phyloP scores from a whole-genome alignment of 108 stramenopile genomes.

The Phaeodactylum tricornutum region DNA sequence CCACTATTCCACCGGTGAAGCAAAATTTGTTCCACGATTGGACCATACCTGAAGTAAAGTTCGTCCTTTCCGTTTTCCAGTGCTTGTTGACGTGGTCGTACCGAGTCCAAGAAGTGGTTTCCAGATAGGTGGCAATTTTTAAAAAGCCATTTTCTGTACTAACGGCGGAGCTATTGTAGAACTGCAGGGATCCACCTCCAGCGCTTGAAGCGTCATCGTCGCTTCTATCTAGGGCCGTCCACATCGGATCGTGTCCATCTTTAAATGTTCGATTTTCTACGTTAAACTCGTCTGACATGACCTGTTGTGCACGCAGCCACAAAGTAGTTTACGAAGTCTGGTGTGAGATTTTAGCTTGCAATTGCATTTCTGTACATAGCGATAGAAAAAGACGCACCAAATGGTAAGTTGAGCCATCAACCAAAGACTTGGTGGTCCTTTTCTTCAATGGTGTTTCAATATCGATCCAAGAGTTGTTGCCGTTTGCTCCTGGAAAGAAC shows the following conservation, averaged over 20 bases:
- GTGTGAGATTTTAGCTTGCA: slow-evolving; percentile 84
- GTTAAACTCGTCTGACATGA: slow-evolving; percentile 94
- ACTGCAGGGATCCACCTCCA: slow-evolving; percentile 92
- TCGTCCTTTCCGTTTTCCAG: slow-evolving; percentile 92
- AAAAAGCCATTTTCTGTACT: slow-evolving; percentile 66
- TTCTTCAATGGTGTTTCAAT: slow-evolving; percentile 60
- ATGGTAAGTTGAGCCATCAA: slow-evolving; percentile 64
- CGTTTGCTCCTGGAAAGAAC: too few species aligned
- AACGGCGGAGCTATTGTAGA: slow-evolving; percentile 72
- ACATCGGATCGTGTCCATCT: slow-evolving; percentile 90
- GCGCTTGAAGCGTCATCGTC: slow-evolving; percentile 90
- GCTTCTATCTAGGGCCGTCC: slow-evolving; percentile 96
- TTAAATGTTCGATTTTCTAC: slow-evolving; percentile 59
- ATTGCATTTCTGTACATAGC: background rate
- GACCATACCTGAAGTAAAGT: slow-evolving; percentile 92
- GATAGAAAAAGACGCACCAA: slow-evolving; percentile 29
- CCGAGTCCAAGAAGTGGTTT: slow-evolving; percentile 68
- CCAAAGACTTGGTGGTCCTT: slow-evolving; percentile 54
- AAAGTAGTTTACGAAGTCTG: slow-evolving; percentile 77
- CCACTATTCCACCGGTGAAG: slow-evolving; percentile 93
- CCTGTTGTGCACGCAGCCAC: slow-evolving; percentile 85
- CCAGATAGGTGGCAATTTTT: slow-evolving; percentile 68
- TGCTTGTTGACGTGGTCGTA: slow-evolving; percentile 78
- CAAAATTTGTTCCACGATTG: slow-evolving; percentile 99
- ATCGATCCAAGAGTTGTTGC: too few species aligned